These are phyloP conservation scores for Aspergillus glaucus DNA, from an alignment of 2,329 filamentous ascomycete species.

Conservation along the genomic window DNA sequence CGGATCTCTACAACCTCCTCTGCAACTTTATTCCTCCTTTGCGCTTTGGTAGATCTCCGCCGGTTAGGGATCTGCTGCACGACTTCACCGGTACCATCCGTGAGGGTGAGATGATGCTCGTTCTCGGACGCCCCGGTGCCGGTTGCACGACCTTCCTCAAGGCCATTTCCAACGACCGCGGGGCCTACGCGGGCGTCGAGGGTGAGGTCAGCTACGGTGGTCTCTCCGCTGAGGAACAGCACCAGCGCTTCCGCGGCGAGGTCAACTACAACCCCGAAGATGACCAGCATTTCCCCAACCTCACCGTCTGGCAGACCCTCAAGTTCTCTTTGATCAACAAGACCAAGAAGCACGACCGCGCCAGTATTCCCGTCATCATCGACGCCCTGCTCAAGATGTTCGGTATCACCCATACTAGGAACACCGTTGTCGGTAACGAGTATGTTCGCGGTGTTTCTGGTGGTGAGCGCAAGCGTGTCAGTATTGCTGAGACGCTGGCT, in stretches of 20 bases:
- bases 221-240: constrained; percentile 61
- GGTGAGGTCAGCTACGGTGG: constrained; percentile 69
- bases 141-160: constrained; percentile 75
- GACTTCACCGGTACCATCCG: constrained; percentile 63
- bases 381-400: constrained; percentile 70
- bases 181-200: constrained; percentile 58
- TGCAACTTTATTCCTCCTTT: constrained; percentile 48
- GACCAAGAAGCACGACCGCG: constrained; percentile 60
- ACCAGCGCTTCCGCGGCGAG: constrained; percentile 65
- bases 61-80: constrained; percentile 53
- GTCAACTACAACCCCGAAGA: constrained; percentile 75
- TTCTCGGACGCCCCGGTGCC: constrained; percentile 65
- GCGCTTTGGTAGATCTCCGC: constrained; percentile 42
- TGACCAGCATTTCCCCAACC: constrained; percentile 64
- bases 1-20: constrained; percentile 65
- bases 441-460: constrained; percentile 68
- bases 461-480: constrained; percentile 73
- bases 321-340: constrained; percentile 70
- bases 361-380: constrained; percentile 62
- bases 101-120: constrained; percentile 66
- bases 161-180: constrained; percentile 64
- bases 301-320: constrained; percentile 73
- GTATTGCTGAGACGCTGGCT: constrained; percentile 70
- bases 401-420: constrained; percentile 66
- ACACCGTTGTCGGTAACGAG: constrained; percentile 71